Percentiles rank a stretch among this genome's conserved stretches.
These are phyloP conservation scores for Aspergillus candidus DNA, from an alignment of 2,329 filamentous ascomycete genomes.

Conservation along the genomic window DNA sequence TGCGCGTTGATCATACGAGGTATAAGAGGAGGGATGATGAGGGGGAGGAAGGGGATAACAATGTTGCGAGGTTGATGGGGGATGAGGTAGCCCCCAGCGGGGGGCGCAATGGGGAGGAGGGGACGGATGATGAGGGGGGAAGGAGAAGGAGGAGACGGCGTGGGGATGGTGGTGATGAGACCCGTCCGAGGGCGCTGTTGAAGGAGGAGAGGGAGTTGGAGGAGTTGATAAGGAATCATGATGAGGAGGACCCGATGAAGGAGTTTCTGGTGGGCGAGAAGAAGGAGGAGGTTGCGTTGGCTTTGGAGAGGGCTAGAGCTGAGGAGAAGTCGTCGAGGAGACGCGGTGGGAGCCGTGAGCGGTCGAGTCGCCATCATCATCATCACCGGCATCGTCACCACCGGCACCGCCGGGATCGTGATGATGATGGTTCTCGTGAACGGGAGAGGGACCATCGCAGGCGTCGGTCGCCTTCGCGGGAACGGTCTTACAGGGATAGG, in stretches of 20 bases:
- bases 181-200: conserved; percentile 54
- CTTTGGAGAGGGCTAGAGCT: conserved; percentile 52
- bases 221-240: conserved; percentile 68
- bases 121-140: conserved; percentile 33
- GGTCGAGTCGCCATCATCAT: conserved; percentile 38
- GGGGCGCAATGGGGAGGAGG: conserved; percentile 28
- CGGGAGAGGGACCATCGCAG: conserved; percentile 26
- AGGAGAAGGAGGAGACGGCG: conserved; percentile 25
- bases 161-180: conserved; percentile 44
- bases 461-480: conserved; percentile 21
- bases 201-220: conserved; percentile 77
- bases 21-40: conserved; percentile 82
- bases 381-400: conserved; percentile 46
- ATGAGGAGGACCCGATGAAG: conserved; percentile 98
- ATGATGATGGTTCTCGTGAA: conserved; percentile 27
- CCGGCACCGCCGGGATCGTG: conserved; percentile 37
- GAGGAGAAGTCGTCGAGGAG: conserved; percentile 39
- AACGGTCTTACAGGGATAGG: conserved; percentile 19
- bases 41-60: conserved; percentile 42
- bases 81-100: conserved; percentile 27
- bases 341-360: conserved; percentile 32
- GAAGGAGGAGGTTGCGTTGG: conserved; percentile 75
- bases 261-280: conserved; percentile 83
- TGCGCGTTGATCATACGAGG: conserved; percentile 86
- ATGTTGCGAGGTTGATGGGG: conserved; percentile 47